Evolutionary conservation across 2,329 filamentous ascomycete species (phyloP), one percentile per base, ranked within the genome.

Genomic region (Aspergillus sp.): DNA sequence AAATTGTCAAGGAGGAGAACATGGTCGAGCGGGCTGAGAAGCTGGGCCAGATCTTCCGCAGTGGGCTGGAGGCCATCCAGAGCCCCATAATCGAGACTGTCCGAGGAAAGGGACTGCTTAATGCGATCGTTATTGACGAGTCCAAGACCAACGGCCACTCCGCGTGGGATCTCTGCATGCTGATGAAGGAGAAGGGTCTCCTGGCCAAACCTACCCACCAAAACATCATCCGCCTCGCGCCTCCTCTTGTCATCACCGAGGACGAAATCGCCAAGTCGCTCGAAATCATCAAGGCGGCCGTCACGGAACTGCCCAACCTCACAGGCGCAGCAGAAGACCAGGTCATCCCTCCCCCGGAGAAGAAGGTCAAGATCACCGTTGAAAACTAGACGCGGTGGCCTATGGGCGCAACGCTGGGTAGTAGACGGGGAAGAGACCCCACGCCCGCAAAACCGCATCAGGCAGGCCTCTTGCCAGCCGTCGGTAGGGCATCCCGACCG

Each of bases 181-280:
- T 98, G 71, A 86, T 97, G 80, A 98, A 98, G 83, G 86, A 89
- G 76, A 98, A 97, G 83, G 95, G 95, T 58, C 80, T 99, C 56
- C 75, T 99, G 83, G 95, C 95, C 68, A 99, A 99, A 84, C 95
- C 95, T 30, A 99, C 95, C 6, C 95, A 99, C 76, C 89, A 96
- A 71, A 97, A 98, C 77, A 98, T 99, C 74, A 99, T 99, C 73
- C 90, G 95, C 57, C 89, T 99, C 61, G 95, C 95, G n/a, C 95
- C 95, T 47, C 95, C 95, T 18, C 81, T 99, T 54, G 92, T 99
- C 64, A 98, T 99, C 69, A 92, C 88, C 24, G 92, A 98, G 70
- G 84, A 88, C 59, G 86, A 99, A 78, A 88, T 99, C 64, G 83
- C 86, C 65, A 84, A 86, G 70, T 89, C 93, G 1, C 74, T 98